Evolutionary conservation across 345 rosid genomes (phyloP).

Genomic region (Aurinia saxatilis): DNA sequence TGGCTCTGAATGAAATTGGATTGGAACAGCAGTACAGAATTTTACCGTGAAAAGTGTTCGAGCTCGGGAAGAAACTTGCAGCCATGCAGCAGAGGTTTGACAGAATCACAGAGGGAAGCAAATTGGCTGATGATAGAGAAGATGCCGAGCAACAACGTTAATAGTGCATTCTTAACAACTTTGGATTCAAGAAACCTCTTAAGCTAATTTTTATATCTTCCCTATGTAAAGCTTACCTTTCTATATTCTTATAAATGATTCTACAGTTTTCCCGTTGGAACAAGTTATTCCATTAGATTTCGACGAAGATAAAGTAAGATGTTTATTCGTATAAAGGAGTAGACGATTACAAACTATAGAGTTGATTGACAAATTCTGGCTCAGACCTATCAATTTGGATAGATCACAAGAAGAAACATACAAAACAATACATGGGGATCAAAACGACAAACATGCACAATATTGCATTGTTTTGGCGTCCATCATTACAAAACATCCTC

Average conservation of each 20-base stretch:
- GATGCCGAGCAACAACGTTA: neutral
- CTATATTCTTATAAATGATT: neutral
- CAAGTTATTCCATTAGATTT: neutral
- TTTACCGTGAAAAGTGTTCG: neutral
- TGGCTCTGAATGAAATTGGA: constrained; percentile 47
- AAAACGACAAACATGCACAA: constrained; percentile 8
- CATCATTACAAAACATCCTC: constrained; percentile 24
- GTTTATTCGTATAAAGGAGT: neutral
- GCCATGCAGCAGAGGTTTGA: neutral
- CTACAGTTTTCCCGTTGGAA: neutral
- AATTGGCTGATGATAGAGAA: too few species aligned
- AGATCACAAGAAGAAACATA: constrained; percentile 10
- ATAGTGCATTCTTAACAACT: neutral
- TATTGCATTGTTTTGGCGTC: neutral
- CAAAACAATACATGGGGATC: neutral
- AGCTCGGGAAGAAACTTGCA: neutral
- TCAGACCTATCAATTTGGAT: constrained; percentile 9
- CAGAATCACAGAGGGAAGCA: neutral
- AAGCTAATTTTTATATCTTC: neutral
- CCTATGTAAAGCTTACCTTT: neutral
- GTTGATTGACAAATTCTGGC: neutral
- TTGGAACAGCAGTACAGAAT: neutral
- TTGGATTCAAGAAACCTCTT: neutral
- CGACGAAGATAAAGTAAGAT: neutral
- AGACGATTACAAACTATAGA: neutral